Evolutionary conservation across 2,329 filamentous ascomycete genomes (phyloP), one percentile per base, ranked within the genome.

Genomic region (Aciculosporium take): DNA sequence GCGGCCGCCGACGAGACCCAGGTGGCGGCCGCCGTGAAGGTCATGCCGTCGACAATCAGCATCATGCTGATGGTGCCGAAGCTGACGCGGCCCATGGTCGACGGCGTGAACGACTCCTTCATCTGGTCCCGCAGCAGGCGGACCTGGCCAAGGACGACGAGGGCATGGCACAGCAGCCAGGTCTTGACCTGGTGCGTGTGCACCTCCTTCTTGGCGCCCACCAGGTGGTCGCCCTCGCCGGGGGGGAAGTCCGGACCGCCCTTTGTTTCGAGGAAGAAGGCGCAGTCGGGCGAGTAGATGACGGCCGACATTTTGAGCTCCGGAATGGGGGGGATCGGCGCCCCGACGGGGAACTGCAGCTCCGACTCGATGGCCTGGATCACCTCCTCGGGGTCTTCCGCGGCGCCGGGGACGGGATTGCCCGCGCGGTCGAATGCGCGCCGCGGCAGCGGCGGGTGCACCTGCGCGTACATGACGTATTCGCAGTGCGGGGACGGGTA

Each of bases 381-480:
- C n/a, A n/a, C n/a, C n/a, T n/a, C n/a, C n/a, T n/a, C n/a, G 28
- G 70, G 52, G 35, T 61, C 58, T 37, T 54, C 51, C 39, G 62
- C 49, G 29, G 52, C 48, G 27, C 58, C 55, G 37, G 59, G 53
- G 2, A 58, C 53, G 37, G 44, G 50, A 56, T 44, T 49, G 56
- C 20, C 30, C 8, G 28, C n/a, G 25, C 8, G n/a, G 44, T 45
- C 46, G 18, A 60, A 52, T 18, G n/a, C n/a, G n/a, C 66, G 47
- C 17, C 57, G 51, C 10, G 58, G 57, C 36, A 68, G 60, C 3
- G 72, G 59, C 2, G 76, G 74, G 46, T 82, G 71, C 31, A 89
- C 70, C 56, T 96, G 91, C 24, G 89, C 66, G 58, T 88, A 96
- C 41, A 94, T 65, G 38, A 98, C 66, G 54, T 86, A 86, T 60